Conservation (phyloP, 129 eudicot species). For the Flaveria ramosissima region DNA sequence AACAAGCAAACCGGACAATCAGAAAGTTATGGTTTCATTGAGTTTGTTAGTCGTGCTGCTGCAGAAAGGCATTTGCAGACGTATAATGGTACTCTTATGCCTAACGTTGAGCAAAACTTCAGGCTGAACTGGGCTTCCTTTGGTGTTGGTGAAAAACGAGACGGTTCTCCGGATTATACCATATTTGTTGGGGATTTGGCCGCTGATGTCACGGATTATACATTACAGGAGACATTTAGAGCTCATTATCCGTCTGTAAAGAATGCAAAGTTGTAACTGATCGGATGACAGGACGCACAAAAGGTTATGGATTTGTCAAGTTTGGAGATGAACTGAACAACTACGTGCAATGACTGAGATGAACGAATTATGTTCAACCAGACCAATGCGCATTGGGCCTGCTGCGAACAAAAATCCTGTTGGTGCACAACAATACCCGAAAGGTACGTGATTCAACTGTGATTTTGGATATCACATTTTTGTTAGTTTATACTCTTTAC, state of each 20-base stretch:
- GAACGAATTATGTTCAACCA: conserved; percentile 88
- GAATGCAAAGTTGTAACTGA: conserved; percentile 93
- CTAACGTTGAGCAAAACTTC: conserved; percentile 72
- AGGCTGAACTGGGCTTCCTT: conserved; percentile 92
- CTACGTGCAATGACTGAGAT: conserved; percentile 89
- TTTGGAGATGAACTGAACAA: conserved; percentile 93
- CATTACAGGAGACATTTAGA: conserved; percentile 88
- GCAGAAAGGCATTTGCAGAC: conserved; percentile 87
- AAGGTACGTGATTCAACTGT: conserved; percentile 42
- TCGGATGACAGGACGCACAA: conserved; percentile 73
- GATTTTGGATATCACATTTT: conserved; percentile 2
- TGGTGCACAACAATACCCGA: conserved; percentile 55
- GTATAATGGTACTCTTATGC: conserved; percentile 77
- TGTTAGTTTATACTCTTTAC: not conserved
- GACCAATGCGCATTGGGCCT: conserved; percentile 95
- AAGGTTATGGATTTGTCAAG: conserved; percentile 97
- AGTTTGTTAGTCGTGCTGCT: conserved; percentile 70
- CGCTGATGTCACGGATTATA: conserved; percentile 80
- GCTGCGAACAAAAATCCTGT: conserved; percentile 78
- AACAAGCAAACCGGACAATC: conserved; percentile 88
- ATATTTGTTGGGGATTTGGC: conserved; percentile 97
- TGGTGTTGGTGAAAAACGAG: conserved; percentile 84
- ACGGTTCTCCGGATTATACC: conserved; percentile 62
- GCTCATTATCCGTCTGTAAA: conserved; percentile 77
- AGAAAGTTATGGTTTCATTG: conserved; percentile 92